These are phyloP conservation scores for Phyllosticta citriasiana DNA, from an alignment of 2,329 filamentous ascomycete genomes.

Conservation along the genomic window DNA sequence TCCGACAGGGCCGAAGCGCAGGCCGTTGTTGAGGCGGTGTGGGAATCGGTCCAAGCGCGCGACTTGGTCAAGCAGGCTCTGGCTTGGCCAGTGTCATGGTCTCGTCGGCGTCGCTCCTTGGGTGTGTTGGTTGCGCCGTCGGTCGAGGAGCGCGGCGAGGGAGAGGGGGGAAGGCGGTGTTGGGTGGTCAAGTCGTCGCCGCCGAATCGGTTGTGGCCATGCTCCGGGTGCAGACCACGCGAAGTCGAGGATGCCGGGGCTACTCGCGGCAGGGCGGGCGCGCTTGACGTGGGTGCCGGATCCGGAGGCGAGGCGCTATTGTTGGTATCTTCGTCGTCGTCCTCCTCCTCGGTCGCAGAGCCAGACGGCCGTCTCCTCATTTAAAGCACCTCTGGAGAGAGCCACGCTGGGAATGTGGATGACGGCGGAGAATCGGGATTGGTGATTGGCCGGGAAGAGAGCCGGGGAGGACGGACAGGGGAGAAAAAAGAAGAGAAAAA, in stretches of 20 bases:
- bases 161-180: neutral
- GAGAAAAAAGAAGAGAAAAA: too few relatives aligned
- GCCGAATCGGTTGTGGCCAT: slow-evolving; percentile 15
- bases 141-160: slow-evolving; percentile 6
- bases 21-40: slow-evolving; percentile 8
- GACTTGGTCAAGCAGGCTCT: slow-evolving; percentile 10
- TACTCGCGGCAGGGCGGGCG: neutral
- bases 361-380: slow-evolving; percentile 33
- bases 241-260: neutral
- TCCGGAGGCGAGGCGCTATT: slow-evolving; percentile 11
- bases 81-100: slow-evolving; percentile 12
- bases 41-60: slow-evolving; percentile 9
- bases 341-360: slow-evolving; percentile 31
- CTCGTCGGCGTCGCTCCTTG: slow-evolving; percentile 12
- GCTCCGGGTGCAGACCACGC: slow-evolving; percentile 3
- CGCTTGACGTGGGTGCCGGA: slow-evolving; percentile 4
- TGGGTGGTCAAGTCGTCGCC: slow-evolving; percentile 7
- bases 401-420: neutral
- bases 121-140: slow-evolving; percentile 4
- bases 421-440: neutral
- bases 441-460: slow-evolving; percentile 6
- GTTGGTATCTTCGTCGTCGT: slow-evolving; percentile 18
- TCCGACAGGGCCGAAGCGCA: slow-evolving; percentile 12
- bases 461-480: slow-evolving; percentile 2
- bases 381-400: slow-evolving; percentile 5